Base-by-base conservation (phyloP, 2,329 filamentous ascomycete species). In the Penicillium sp. region DNA sequence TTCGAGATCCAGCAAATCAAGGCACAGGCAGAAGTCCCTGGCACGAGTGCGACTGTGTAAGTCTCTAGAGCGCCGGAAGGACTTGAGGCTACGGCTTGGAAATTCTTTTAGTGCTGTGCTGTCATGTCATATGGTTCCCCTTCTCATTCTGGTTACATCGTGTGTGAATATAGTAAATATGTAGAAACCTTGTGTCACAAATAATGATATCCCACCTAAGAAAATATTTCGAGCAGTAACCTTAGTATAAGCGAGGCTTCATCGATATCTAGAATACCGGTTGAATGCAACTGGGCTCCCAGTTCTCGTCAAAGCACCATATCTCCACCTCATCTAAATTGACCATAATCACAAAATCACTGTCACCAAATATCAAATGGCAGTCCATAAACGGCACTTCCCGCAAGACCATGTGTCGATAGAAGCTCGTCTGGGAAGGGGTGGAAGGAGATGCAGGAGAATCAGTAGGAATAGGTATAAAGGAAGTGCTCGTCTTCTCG, bases 1-100 rank as follows among this genome's bases (percentile, higher is more conserved):
- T 83, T 79, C 64, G 66, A 63, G 33, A 63, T 68, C 17, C 53
- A 54, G 23, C 49, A 47, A 14, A 48, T 65, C 21, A 60, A 60
- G 19, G 56, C 62, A 1, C 52, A 54, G 13, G 48, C 55, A 2
- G 47, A 56, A 10, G 35, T 42, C 3, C 36, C 41, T 4, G 51
- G 43, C 7, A 45, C 53, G 17, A 36, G 43, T 7, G 46, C 27
- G 10, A 45, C 44, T 30, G 48, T 54, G 14, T 58, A 47, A 18
- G 18, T 10, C 10, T n/a, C 5, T 13, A n/a, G 11, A n/a, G 11
- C 14, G 11, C 11, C 6, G 25, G 11, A n/a, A 6, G 21, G 21
- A 23, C 7, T 23, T 23, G 21, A n/a, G n/a, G n/a, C n/a, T n/a
- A n/a, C n/a, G n/a, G n/a, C n/a, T n/a, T n/a, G n/a, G n/a, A n/a